phyloP scores from a whole-genome alignment of 2,329 filamentous ascomycete genomes.

The Raffaelea ambrosiae region DNA sequence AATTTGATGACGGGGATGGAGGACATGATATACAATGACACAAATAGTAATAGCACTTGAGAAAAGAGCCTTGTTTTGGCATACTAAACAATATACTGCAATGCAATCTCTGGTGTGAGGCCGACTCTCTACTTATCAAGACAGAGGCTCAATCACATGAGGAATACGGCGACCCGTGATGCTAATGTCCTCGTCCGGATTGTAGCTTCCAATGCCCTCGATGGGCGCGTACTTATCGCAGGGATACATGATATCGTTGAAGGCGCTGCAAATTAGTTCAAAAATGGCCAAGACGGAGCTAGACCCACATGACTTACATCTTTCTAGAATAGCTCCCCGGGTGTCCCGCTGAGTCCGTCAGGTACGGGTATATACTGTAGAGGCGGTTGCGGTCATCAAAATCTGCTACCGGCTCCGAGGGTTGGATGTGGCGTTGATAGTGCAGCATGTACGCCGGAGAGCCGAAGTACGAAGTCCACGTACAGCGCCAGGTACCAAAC shows the following conservation, averaged over 20 bases:
- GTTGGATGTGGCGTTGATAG: not conserved
- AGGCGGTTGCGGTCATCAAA: not conserved
- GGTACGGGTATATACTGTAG: not conserved
- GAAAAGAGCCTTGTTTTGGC: too few species aligned
- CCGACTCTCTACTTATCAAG: too few species aligned
- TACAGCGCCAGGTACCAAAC: slow-evolving; percentile 18
- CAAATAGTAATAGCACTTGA: too few species aligned
- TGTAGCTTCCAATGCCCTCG: not conserved
- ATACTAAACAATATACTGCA: too few species aligned
- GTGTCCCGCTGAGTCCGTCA: not conserved
- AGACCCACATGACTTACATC: not conserved
- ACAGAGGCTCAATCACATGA: too few species aligned
- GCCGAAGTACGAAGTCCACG: not conserved
- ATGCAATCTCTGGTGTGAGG: too few species aligned
- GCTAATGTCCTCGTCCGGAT: not conserved
- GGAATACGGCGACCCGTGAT: not conserved
- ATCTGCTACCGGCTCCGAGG: not conserved
- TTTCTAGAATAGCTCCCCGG: not conserved
- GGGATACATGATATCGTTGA: not conserved
- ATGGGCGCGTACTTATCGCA: not conserved
- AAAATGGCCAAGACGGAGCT: not conserved
- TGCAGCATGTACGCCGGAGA: not conserved
- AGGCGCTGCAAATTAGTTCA: not conserved
- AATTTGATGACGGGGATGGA: too few species aligned
- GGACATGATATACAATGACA: too few species aligned